Base-by-base conservation (phyloP, 2,329 filamentous ascomycete genomes). In the Leptosphaerulina australis region DNA sequence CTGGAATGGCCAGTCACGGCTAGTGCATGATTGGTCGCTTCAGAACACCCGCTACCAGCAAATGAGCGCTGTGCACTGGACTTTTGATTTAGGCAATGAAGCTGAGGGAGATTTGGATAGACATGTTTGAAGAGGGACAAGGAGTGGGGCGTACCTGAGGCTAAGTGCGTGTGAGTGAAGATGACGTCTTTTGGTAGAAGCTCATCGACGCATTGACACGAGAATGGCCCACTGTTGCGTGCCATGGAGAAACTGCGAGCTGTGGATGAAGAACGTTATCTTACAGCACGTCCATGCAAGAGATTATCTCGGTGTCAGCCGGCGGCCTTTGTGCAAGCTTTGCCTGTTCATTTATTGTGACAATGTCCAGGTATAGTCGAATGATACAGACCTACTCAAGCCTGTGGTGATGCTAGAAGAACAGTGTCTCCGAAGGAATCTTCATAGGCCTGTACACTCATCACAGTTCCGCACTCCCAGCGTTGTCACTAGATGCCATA, bases 81-180 rank as follows among this genome's bases (percentile, higher is more conserved):
- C 2, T 33, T n/a, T 36, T 41, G 41, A 31, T 51, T 28, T 26
- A 26, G 36, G 31, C 37, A 46, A 41, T 46, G 48, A 45, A 46
- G 43, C 48, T 41, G 48, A 51, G 48, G 41, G 37, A 46, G 31
- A 51, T 46, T 37, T 46, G 31, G 25, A 46, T 51, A 21, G 41
- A 43, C 48, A 33, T 41, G 41, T 51, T 51, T 46, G 41, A 51
- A 20, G 15, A 43, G 31, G 47, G 36, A 41, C 37, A 21, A 31
- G 18, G 30, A 36, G 48, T 51, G 48, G 48, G 48, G 41, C 48
- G 36, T 41, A 40, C 41, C 48, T 51, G 41, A 35, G 35, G 44
- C 44, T 30, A 40, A n/a, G 9, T 26, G 18, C 37, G 28, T 15
- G 22, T 26, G 24, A 25, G 35, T 36, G 37, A 40, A 33, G 21